phyloP scores from a whole-genome alignment of 768 basidiomycete genomes.

The Lactifluus subvellereus region DNA sequence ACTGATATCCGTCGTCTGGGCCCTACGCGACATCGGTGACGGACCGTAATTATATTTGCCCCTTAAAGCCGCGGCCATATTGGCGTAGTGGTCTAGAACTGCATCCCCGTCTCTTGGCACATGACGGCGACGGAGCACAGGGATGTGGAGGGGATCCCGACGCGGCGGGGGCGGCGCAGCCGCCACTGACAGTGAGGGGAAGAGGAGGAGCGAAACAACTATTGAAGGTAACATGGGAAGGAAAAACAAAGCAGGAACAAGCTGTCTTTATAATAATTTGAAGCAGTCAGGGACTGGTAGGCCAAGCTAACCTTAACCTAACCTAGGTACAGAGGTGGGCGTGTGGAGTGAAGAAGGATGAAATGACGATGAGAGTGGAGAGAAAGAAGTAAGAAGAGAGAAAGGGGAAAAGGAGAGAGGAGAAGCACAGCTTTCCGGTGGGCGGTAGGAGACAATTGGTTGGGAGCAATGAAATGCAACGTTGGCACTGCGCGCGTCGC shows the following conservation, averaged over 20 bases:
- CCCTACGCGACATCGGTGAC: constrained; percentile 32
- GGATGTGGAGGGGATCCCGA: constrained; percentile 37
- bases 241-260: not conserved
- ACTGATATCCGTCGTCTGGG: constrained; percentile 33
- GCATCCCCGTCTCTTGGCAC: not conserved
- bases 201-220: constrained; percentile 29
- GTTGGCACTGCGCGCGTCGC: too few relatives aligned
- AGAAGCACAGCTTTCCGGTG: constrained; percentile 28
- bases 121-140: constrained; percentile 38
- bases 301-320: not conserved
- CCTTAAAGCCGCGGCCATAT: constrained; percentile 13
- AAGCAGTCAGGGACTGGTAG: not conserved
- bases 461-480: too few relatives aligned
- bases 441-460: not conserved
- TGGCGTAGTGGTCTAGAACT: not conserved
- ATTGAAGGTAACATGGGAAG: constrained; percentile 17
- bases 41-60: constrained; percentile 41
- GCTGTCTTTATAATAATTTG: not conserved
- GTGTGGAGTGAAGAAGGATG: not conserved
- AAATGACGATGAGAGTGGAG: not conserved
- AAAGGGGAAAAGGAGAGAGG: too few relatives aligned
- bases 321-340: not conserved
- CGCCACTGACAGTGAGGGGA: constrained; percentile 25
- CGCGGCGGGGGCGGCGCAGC: constrained; percentile 30
- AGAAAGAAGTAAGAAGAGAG: not conserved